These are phyloP conservation scores for Coprinellus micaceus DNA, from an alignment of 768 basidiomycete genomes.

Conservation along the genomic window DNA sequence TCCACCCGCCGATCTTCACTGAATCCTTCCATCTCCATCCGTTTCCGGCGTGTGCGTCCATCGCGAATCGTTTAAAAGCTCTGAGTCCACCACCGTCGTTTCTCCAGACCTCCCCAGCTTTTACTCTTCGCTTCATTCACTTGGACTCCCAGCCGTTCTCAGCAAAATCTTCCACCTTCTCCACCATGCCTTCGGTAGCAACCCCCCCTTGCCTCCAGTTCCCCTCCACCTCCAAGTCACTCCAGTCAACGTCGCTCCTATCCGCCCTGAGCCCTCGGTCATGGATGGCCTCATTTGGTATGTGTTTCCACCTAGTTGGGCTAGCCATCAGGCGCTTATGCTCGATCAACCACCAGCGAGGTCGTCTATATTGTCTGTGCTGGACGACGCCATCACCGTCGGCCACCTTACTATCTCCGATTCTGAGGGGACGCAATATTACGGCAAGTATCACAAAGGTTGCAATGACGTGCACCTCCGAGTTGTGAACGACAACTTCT, in stretches of 20 bases:
- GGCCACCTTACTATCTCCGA: constrained; percentile 63
- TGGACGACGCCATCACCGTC: constrained; percentile 53
- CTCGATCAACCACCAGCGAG: constrained; percentile 39
- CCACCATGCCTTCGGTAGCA: constrained; percentile 19
- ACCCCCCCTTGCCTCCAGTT: constrained; percentile 39
- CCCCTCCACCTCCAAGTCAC: constrained; percentile 38
- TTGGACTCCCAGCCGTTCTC: constrained; percentile 11
- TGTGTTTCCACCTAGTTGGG: constrained; percentile 10
- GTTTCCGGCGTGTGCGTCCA: constrained; percentile 18
- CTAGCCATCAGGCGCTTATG: constrained; percentile 9
- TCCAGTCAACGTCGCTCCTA: constrained; percentile 42
- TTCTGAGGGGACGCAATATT: constrained; percentile 55
- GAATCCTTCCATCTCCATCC: constrained; percentile 31
- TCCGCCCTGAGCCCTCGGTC: constrained; percentile 45
- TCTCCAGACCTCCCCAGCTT: constrained; percentile 25
- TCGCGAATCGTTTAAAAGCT: constrained; percentile 34
- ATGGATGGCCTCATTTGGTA: constrained; percentile 51
- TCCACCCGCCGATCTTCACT: constrained; percentile 40
- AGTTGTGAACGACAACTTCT: constrained; percentile 59
- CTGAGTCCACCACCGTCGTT: not conserved
- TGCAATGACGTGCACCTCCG: constrained; percentile 59
- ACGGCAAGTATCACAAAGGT: constrained; percentile 54
- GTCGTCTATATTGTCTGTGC: constrained; percentile 54
- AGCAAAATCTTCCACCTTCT: constrained; percentile 9
- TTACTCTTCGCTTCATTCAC: not conserved